These are phyloP conservation scores for Thalassiosira sp. DNA, from an alignment of 352 stramenopile genomes.

Conservation along the genomic window DNA sequence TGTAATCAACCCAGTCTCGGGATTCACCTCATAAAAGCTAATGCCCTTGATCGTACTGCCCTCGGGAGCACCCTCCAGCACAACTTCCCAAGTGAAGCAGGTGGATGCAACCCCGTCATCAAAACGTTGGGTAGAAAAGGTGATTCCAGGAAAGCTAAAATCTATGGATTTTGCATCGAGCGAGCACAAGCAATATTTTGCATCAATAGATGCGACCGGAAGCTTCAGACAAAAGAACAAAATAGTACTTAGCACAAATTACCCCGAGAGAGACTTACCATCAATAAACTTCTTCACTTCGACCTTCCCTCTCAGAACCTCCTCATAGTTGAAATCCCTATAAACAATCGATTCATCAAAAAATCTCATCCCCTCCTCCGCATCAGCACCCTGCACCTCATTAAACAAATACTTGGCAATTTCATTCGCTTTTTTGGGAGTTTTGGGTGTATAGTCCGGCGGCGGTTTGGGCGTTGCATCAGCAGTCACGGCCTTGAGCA, in stretches of 20 bases:
- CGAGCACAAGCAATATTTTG: not conserved
- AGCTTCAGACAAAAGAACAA: not conserved
- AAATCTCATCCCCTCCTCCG: constrained; percentile 65
- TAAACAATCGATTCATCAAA: constrained; percentile 71
- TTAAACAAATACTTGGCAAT: constrained; percentile 75
- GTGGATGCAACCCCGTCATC: constrained; percentile 65
- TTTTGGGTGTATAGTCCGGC: constrained; percentile 43
- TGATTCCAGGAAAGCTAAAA: constrained; percentile 76
- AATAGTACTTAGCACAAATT: not conserved
- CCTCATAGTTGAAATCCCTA: constrained; percentile 77
- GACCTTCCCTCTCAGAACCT: constrained; percentile 48
- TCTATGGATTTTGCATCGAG: constrained; percentile 10
- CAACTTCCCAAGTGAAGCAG: constrained; percentile 79
- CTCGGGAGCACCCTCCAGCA: constrained; percentile 55
- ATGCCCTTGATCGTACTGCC: constrained; percentile 68
- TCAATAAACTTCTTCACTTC: constrained; percentile 73
- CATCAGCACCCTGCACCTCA: constrained; percentile 62
- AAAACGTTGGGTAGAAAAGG: constrained; percentile 64
- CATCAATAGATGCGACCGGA: not conserved
- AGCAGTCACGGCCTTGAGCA: constrained; percentile 65
- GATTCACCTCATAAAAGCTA: constrained; percentile 77
- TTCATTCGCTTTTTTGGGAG: constrained; percentile 61
- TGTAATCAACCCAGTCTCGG: constrained; percentile 53
- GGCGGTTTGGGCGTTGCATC: constrained; percentile 50
- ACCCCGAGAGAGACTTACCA: constrained; percentile 21